Evolutionary conservation across 73 alveolate species (phyloP).

Genomic region (Symbiodinium pilosum): DNA sequence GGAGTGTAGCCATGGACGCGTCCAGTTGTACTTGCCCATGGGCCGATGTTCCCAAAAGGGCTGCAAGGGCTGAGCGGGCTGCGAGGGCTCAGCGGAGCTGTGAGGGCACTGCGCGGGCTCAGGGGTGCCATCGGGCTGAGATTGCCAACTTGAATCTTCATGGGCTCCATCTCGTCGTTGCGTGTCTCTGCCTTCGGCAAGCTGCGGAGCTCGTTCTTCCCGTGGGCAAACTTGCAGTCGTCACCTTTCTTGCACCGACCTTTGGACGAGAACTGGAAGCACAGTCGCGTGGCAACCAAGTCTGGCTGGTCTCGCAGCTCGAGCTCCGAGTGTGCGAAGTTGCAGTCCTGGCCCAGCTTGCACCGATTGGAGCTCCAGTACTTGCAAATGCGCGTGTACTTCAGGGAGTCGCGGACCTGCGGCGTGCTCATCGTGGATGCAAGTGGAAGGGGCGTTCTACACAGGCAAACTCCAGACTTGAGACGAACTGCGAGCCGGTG

Average conservation of each 20-base stretch:
- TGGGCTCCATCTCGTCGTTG: neutral
- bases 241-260: slow-evolving; percentile 59
- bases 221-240: slow-evolving; percentile 59
- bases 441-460: neutral
- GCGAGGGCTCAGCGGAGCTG: slow-evolving; percentile 2
- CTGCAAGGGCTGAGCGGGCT: neutral
- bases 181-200: neutral
- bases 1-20: neutral
- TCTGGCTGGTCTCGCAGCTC: slow-evolving; percentile 33
- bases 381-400: slow-evolving; percentile 20
- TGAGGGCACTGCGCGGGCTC: neutral
- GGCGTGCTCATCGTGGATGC: neutral
- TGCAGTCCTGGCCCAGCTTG: slow-evolving; percentile 12
- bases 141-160: neutral
- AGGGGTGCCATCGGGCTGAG: slow-evolving; percentile 11
- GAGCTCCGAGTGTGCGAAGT: slow-evolving; percentile 9
- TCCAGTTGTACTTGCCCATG: neutral
- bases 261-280: slow-evolving; percentile 31
- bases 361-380: slow-evolving; percentile 29
- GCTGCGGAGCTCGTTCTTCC: slow-evolving; percentile 6
- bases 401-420: slow-evolving; percentile 9
- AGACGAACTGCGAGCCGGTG: neutral
- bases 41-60: neutral
- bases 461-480: neutral
- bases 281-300: slow-evolving; percentile 34